Conservation (phyloP, 2,329 filamentous ascomycete species). For the Fusarium euwallaceae region DNA sequence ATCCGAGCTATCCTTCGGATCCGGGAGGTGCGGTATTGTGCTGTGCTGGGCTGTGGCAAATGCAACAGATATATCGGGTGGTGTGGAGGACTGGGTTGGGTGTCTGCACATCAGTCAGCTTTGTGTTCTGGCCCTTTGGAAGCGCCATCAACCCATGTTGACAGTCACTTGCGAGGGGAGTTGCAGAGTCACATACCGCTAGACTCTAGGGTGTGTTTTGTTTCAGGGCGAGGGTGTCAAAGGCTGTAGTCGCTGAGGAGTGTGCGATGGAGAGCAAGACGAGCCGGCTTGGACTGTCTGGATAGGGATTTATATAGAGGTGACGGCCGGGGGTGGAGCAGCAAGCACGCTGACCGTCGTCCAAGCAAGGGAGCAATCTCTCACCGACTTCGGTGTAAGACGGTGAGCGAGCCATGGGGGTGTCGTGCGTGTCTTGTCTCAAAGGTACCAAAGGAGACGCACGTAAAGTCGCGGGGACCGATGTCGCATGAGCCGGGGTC, state of each 20-base stretch:
- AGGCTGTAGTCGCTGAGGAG: slow-evolving; percentile 7
- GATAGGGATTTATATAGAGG: slow-evolving; percentile 41
- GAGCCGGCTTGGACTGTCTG: slow-evolving; percentile 6
- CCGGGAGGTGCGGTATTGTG: slow-evolving; percentile 20
- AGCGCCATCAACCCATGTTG: slow-evolving; percentile 23
- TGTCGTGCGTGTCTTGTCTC: slow-evolving; percentile 7
- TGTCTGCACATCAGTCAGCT: slow-evolving; percentile 28
- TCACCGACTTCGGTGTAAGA: slow-evolving; percentile 46
- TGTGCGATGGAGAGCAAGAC: slow-evolving; percentile 34
- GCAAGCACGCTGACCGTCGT: slow-evolving; percentile 32
- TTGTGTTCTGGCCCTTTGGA: slow-evolving; percentile 20
- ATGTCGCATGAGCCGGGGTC: slow-evolving; percentile 44
- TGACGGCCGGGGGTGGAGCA: slow-evolving; percentile 35
- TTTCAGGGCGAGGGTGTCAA: slow-evolving; percentile 8
- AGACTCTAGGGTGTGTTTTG: slow-evolving; percentile 18
- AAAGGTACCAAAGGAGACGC: slow-evolving; percentile 21
- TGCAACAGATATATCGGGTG: slow-evolving; percentile 28
- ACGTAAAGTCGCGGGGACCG: slow-evolving; percentile 32
- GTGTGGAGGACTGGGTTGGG: slow-evolving; percentile 28
- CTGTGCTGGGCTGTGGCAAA: slow-evolving; percentile 33
- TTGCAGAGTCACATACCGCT: slow-evolving; percentile 33
- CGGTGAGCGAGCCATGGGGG: slow-evolving; percentile 30
- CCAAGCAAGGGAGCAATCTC: slow-evolving; percentile 24
- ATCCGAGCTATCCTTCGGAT: slow-evolving; percentile 39
- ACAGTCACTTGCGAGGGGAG: slow-evolving; percentile 7